Percentiles rank a stretch among this genome's conserved stretches.
These are phyloP conservation scores for Phyllosticta citrichinensis DNA, from an alignment of 2,329 filamentous ascomycete genomes.

Conservation along the genomic window DNA sequence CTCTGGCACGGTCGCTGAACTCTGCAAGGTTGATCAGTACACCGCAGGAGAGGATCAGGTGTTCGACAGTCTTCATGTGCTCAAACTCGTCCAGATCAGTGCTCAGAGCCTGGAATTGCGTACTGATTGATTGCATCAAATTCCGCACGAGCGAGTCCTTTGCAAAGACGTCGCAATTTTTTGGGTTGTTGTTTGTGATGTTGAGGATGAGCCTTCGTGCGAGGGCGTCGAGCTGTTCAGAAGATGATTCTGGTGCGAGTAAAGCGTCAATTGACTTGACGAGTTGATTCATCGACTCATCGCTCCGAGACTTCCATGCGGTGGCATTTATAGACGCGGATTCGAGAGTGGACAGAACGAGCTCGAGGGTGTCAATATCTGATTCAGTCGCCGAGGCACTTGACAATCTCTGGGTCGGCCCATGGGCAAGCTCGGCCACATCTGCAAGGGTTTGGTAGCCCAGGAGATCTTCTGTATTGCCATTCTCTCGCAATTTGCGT, in stretches of 20 bases:
- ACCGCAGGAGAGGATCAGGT: slow-evolving; percentile 67
- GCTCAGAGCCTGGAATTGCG: slow-evolving; percentile 18
- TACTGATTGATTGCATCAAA: slow-evolving; percentile 22
- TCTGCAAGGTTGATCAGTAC: slow-evolving; percentile 83
- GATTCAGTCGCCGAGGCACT: slow-evolving; percentile 8
- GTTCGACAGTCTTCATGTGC: slow-evolving; percentile 50
- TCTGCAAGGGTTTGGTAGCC: slow-evolving; percentile 21
- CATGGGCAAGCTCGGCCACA: slow-evolving; percentile 35
- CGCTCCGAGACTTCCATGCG: slow-evolving; percentile 12
- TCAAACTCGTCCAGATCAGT: slow-evolving; percentile 36
- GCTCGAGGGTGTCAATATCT: slow-evolving; percentile 23
- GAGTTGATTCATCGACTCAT: slow-evolving; percentile 27
- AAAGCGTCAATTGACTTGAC: slow-evolving; percentile 18
- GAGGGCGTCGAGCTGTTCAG: slow-evolving; percentile 4
- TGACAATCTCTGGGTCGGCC: not conserved
- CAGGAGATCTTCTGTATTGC: slow-evolving; percentile 41
- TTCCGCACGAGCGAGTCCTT: slow-evolving; percentile 39
- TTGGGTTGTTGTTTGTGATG: slow-evolving; percentile 69
- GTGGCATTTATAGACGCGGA: slow-evolving; percentile 17
- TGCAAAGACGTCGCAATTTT: slow-evolving; percentile 60
- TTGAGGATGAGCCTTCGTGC: slow-evolving; percentile 69
- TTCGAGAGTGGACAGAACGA: slow-evolving; percentile 45
- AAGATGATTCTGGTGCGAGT: not conserved
- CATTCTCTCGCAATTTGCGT: slow-evolving; percentile 39
- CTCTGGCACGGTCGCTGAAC: slow-evolving; percentile 52